Conservation (phyloP, 2,329 filamentous ascomycete genomes). For the Pseudonectria foliicola region DNA sequence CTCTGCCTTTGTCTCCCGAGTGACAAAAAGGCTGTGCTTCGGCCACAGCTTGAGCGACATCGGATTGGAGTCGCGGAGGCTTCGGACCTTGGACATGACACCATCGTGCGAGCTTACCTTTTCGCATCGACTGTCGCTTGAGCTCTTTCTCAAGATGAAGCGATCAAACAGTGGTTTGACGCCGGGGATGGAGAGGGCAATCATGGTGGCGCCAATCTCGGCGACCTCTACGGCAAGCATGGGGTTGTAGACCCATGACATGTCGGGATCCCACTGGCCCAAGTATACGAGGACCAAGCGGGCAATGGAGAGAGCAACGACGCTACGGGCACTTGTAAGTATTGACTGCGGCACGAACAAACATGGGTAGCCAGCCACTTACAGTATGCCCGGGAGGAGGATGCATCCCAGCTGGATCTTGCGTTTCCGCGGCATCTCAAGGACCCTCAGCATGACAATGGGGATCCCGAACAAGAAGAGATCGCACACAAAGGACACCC, state of each 20-base stretch:
- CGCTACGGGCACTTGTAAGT: conserved; percentile 25
- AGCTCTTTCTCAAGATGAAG: conserved; percentile 21
- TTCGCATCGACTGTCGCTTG: conserved; percentile 11
- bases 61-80: conserved; percentile 21
- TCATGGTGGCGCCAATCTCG: conserved; percentile 42
- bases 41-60: conserved; percentile 24
- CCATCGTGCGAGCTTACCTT: conserved; percentile 14
- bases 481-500: conserved; percentile 42
- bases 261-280: conserved; percentile 40
- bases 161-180: conserved; percentile 40
- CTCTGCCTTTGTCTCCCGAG: conserved; percentile 18
- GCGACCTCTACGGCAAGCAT: conserved; percentile 43
- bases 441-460: conserved; percentile 36
- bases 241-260: conserved; percentile 44
- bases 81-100: conserved; percentile 11
- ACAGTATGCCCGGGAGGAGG: conserved; percentile 42
- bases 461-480: conserved; percentile 44
- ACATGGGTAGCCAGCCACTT: conserved; percentile 12
- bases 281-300: conserved; percentile 40
- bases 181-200: conserved; percentile 43
- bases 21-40: conserved; percentile 21
- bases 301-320: conserved; percentile 40
- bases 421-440: conserved; percentile 35
- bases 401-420: conserved; percentile 42
- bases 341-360: not conserved